Evolutionary conservation across 306 rosid species (phyloP).

Genomic region (Cucurbita maxima): DNA sequence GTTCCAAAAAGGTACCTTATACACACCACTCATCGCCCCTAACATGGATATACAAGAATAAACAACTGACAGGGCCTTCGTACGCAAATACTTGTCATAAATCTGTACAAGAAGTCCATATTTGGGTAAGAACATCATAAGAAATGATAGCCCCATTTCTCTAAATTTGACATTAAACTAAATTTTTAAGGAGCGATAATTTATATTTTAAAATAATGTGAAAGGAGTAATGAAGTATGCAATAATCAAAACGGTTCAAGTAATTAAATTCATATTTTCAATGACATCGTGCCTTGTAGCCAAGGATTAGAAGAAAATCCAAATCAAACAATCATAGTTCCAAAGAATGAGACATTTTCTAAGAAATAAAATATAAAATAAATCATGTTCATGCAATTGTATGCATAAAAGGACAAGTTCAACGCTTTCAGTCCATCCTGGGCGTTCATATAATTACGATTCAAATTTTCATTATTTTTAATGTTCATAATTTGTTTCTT

Average conservation of each 20-base stretch:
- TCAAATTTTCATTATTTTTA: not conserved
- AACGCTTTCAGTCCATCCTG: not conserved
- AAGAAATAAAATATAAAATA: not conserved
- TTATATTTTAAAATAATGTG: not conserved
- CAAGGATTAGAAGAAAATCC: not conserved
- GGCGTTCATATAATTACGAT: not conserved
- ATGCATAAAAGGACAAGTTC: not conserved
- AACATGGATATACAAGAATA: slow-evolving; percentile 73
- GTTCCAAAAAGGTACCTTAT: slow-evolving; percentile 38
- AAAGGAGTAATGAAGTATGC: not conserved
- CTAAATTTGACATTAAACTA: not conserved
- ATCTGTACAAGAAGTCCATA: slow-evolving; percentile 35
- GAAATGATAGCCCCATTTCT: not conserved
- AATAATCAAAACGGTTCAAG: not conserved
- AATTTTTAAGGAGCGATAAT: not conserved
- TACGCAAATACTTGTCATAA: slow-evolving; percentile 47
- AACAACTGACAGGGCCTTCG: slow-evolving; percentile 66
- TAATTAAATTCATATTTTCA: not conserved
- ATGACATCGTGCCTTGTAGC: not conserved
- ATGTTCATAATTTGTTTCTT: not conserved
- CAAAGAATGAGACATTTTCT: not conserved
- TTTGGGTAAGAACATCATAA: not conserved
- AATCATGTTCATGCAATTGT: not conserved
- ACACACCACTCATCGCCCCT: slow-evolving; percentile 84
- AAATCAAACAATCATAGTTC: not conserved